Conservation (phyloP, 495 filamentous ascomycete species). For the Aspergillus steynii region DNA sequence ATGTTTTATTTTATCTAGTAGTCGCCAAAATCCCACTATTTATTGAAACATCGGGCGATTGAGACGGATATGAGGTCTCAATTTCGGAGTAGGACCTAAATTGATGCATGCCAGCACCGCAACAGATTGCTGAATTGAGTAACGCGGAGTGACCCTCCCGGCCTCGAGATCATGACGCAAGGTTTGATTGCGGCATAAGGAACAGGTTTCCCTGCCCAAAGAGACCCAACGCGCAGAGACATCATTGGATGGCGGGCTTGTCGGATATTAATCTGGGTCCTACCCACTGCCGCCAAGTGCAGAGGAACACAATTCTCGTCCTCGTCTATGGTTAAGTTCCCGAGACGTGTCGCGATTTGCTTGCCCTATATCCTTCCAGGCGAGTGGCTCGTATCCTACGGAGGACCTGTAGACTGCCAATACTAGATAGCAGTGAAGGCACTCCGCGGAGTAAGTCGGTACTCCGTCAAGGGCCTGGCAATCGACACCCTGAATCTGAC, state of each 20-base stretch:
- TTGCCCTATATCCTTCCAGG: background rate
- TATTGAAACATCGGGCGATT: background rate
- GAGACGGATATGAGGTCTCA: slow-evolving; percentile 7
- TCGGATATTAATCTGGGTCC: slow-evolving; percentile 18
- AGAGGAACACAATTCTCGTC: slow-evolving; percentile 1
- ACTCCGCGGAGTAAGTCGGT: no score
- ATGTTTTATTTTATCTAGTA: background rate
- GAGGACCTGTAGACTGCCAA: no score
- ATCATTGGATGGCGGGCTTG: slow-evolving; percentile 1
- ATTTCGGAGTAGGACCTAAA: background rate
- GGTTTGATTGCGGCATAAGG: slow-evolving; percentile 1
- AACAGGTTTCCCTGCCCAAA: background rate
- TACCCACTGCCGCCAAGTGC: slow-evolving; percentile 8
- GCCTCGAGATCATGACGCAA: slow-evolving; percentile 10
- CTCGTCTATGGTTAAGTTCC: background rate
- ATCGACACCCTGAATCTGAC: no score
- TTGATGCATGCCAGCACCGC: background rate
- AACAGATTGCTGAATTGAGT: background rate
- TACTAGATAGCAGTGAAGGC: no score
- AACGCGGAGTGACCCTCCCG: slow-evolving; percentile 1
- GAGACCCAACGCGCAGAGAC: background rate
- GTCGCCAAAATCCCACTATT: background rate
- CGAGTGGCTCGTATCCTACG: background rate
- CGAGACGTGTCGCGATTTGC: background rate
- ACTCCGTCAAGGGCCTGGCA: background rate